Evolutionary conservation across 2,329 filamentous ascomycete species (phyloP).

Genomic region (Hortaea sp.): DNA sequence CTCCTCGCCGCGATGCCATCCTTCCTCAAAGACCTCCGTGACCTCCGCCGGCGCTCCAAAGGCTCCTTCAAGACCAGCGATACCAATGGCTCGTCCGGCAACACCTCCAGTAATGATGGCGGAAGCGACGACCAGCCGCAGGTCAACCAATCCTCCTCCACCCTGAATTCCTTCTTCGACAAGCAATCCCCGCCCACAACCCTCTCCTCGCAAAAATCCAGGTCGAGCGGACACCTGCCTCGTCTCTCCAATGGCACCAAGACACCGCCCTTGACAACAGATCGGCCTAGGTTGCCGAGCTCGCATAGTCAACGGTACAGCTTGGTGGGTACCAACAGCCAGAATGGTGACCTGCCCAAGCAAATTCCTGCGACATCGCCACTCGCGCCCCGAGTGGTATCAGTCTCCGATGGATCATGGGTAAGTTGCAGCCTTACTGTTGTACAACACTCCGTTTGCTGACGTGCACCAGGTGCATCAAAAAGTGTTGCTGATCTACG

Average conservation of each 20-base stretch:
- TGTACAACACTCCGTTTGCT: conserved; percentile 1
- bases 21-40: conserved; percentile 54
- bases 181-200: conserved; percentile 68
- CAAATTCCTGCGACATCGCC: conserved; percentile 47
- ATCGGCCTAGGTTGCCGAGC: conserved; percentile 19
- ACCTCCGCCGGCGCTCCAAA: conserved; percentile 62
- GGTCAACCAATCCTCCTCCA: conserved; percentile 42
- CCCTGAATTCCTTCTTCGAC: conserved; percentile 44
- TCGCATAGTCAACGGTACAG: conserved; percentile 47
- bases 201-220: conserved; percentile 54
- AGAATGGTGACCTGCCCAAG: conserved; percentile 12
- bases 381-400: conserved; percentile 70
- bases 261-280: conserved; percentile 28
- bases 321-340: conserved; percentile 29
- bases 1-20: conserved; percentile 33
- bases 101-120: conserved; percentile 17
- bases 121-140: conserved; percentile 22
- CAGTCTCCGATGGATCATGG: conserved; percentile 73
- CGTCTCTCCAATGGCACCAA: conserved; percentile 34
- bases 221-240: conserved; percentile 49
- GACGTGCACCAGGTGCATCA: conserved; percentile 62
- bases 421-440: conserved; percentile 38
- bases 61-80: conserved; percentile 55
- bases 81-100: conserved; percentile 32
- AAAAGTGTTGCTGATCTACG: conserved; percentile 74